A percentile compares a stretch with the other conserved stretches of the same genome.
These are phyloP conservation scores for Hordeum pubiflorum DNA, from an alignment of 202 grass and related monocot species.

Conservation along the genomic window DNA sequence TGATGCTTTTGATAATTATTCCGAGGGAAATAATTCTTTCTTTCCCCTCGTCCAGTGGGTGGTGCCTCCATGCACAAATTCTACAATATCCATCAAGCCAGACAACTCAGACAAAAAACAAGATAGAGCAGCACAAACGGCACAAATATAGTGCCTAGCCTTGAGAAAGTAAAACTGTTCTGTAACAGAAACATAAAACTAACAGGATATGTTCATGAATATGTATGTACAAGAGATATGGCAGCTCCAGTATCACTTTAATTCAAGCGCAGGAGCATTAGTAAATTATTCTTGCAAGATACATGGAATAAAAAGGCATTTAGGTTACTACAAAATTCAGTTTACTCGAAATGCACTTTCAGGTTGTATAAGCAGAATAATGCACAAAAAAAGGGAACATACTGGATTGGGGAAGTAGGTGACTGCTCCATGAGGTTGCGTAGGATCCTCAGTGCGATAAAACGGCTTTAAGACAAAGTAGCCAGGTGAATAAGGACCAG, in stretches of 20 bases:
- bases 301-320: neutral
- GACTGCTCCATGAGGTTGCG: slow-evolving; percentile 52
- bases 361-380: slow-evolving; percentile 12
- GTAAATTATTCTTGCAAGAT: neutral
- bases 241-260: neutral
- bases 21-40: slow-evolving; percentile 26
- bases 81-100: slow-evolving; percentile 34
- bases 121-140: neutral
- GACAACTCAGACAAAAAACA: neutral
- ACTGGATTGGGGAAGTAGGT: slow-evolving; percentile 67
- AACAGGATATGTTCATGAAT: slow-evolving; percentile 4
- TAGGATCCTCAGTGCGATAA: slow-evolving; percentile 45
- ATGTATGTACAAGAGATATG: neutral
- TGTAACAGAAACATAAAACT: slow-evolving; percentile 5
- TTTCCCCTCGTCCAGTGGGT: slow-evolving; percentile 33
- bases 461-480: slow-evolving; percentile 44
- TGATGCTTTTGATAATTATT: slow-evolving; percentile 39
- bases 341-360: neutral
- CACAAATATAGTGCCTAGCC: slow-evolving; percentile 14
- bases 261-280: neutral
- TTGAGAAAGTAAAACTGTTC: neutral
- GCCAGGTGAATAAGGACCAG: slow-evolving; percentile 36
- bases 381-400: slow-evolving; percentile 21
- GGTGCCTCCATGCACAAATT: slow-evolving; percentile 32
- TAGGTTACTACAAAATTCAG: slow-evolving; percentile 1